Evolutionary conservation across 139 green algal genomes (phyloP).

Genomic region (Volvox reticuliferus): DNA sequence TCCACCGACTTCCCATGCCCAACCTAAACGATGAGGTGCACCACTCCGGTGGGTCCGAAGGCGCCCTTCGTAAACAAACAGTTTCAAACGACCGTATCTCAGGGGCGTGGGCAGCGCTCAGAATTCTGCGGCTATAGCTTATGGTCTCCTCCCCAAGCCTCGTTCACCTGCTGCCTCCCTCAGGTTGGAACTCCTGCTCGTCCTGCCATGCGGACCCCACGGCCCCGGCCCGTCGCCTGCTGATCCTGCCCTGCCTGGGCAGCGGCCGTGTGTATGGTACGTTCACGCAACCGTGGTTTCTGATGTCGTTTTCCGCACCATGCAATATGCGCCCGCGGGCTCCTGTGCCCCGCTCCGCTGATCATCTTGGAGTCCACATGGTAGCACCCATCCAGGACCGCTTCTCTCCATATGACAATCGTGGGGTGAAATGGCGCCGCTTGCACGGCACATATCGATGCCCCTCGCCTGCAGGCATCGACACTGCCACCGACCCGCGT

Average conservation of each 20-base stretch:
- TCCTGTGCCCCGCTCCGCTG: neutral
- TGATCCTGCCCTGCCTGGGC: slow-evolving; percentile 75
- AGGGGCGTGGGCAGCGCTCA: no score
- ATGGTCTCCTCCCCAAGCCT: neutral
- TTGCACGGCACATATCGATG: no score
- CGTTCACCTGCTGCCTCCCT: neutral
- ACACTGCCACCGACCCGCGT: slow-evolving; percentile 68
- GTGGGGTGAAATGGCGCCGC: no score
- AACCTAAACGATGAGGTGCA: slow-evolving; percentile 87
- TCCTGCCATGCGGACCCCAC: slow-evolving; percentile 72
- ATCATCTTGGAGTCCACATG: no score
- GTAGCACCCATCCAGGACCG: no score
- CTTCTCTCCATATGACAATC: no score
- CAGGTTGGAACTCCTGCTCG: slow-evolving; percentile 88
- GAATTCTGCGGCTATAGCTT: no score
- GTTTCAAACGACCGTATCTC: no score
- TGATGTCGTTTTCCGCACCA: no score
- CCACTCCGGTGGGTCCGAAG: slow-evolving; percentile 68
- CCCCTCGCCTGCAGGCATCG: slow-evolving; percentile 61
- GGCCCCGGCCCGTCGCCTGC: slow-evolving; percentile 61
- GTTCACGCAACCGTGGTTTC: neutral
- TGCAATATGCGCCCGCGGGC: neutral
- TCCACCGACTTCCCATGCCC: slow-evolving; percentile 78
- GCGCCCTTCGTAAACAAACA: no score
- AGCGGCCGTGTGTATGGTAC: slow-evolving; percentile 56